Evolutionary conservation across 2,329 filamentous ascomycete genomes (phyloP), one percentile per base, ranked within the genome.

Genomic region (Achaetomium macrosporum): DNA sequence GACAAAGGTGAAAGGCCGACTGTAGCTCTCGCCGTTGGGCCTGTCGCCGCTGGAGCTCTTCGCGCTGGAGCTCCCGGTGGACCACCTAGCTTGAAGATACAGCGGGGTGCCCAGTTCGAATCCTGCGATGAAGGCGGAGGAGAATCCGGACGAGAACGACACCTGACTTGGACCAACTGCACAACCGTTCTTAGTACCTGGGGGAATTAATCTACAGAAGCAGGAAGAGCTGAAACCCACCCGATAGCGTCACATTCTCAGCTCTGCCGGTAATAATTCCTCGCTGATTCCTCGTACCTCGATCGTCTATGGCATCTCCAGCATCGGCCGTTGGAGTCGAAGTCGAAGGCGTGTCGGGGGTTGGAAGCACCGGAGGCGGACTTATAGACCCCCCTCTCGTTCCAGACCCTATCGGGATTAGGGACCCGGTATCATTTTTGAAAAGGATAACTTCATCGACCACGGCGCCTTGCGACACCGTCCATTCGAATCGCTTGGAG

Each of bases 51-150:
- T n/a, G n/a, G n/a, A n/a, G n/a, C n/a, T n/a, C n/a, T n/a, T n/a
- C n/a, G n/a, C n/a, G n/a, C n/a, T n/a, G n/a, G n/a, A n/a, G n/a
- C n/a, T n/a, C n/a, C n/a, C n/a, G n/a, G n/a, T n/a, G 3, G 0
- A 11, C 60, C 59, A 64, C 0, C 16, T 9, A 10, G 55, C 59
- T 36, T 59, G 36, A 10, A 62, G 59, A 25, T 47, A 62, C 9
- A 63, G 43, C 8, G 52, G 25, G 0, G n/a, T 2, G 33, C 25
- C 25, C 25, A 25, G 4, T 4, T 25, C 7, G 25, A 25, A 25
- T 7, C 25, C 4, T 25, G 4, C 25, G 4, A 25, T 4, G 4
- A 25, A 25, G 25, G 4, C 25, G 25, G 25, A 7, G 25, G 25
- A 4, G 25, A 25, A 25, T 25, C 25, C 4, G 25, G 25, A 7